Evolutionary conservation across 2,329 filamentous ascomycete species (phyloP), one percentile per base, ranked within the genome.

Genomic region (Fusarium sp.): DNA sequence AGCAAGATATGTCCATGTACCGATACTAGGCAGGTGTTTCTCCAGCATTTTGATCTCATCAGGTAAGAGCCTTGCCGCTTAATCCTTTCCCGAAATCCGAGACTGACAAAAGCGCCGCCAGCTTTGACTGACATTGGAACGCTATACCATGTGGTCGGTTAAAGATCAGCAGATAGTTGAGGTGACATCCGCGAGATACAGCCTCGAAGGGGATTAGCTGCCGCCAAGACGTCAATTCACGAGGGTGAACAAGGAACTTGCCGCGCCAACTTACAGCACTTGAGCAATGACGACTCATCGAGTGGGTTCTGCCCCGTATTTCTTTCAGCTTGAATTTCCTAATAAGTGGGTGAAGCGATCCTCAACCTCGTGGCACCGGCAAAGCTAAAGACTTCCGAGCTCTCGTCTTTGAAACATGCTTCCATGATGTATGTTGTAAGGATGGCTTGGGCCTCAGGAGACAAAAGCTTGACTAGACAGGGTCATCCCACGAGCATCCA

Each of bases 291-390:
- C 46, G 46, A 52, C 42, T 18, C 44, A 52, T 35, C 33, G 45
- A 32, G 68, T 70, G 67, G 62, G 53, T 42, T 46, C 38, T 54
- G 54, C 64, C 60, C 66, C 64, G 57, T 61, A 44, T 35, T 69
- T 42, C 38, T 60, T 67, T 60, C 69, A 55, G 68, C 53, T 69
- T 56, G 32, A 57, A 58, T 27, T 55, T 64, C 44, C 60, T 44
- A 74, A 61, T 35, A 73, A 63, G 69, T 64, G 58, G 60, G 54
- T 50, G 50, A 61, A 49, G 62, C 54, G 73, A 71, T 58, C 62
- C 71, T 60, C 66, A 60, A 58, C 70, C 63, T 76, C 70, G 71
- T 75, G 73, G 73, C 73, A 71, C 45, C 32, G 56, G 52, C 54
- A 55, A 57, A 54, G 41, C 44, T 64, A 54, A 53, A 20, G 60